A percentile compares a stretch with the other conserved stretches of the same genome.
Evolutionary conservation across 2,329 filamentous ascomycete genomes (phyloP).

Genomic region (Diaporthe helianthi): DNA sequence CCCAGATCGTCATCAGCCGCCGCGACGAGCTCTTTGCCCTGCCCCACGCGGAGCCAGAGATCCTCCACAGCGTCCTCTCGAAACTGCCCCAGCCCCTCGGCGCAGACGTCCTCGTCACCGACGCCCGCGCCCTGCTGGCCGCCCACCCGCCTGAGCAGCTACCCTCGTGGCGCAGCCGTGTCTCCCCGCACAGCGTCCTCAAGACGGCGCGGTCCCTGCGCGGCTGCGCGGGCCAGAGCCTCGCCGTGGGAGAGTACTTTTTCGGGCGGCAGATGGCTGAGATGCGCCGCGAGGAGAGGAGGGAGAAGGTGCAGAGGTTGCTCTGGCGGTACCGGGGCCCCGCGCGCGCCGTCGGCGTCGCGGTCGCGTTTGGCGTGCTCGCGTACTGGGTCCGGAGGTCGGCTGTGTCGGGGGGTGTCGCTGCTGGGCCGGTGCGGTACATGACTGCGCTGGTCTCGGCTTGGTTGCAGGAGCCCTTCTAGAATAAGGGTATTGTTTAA

Average conservation of each 20-base stretch:
- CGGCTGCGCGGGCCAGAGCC: constrained; percentile 59
- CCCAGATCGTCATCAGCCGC: constrained; percentile 82
- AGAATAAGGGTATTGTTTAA: not conserved
- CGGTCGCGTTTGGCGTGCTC: constrained; percentile 70
- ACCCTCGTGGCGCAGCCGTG: constrained; percentile 66
- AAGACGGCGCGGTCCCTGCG: constrained; percentile 75
- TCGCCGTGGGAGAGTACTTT: constrained; percentile 70
- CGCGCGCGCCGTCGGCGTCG: constrained; percentile 65
- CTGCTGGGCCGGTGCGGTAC: constrained; percentile 13
- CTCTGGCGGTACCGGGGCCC: constrained; percentile 72
- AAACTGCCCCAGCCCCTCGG: constrained; percentile 85
- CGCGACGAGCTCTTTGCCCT: constrained; percentile 86
- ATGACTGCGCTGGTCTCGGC: constrained; percentile 37
- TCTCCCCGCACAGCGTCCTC: constrained; percentile 80
- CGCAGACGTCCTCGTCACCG: constrained; percentile 76
- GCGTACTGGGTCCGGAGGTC: constrained; percentile 71
- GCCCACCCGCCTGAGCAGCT: constrained; percentile 76
- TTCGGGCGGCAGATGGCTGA: constrained; percentile 77
- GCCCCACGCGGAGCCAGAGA: constrained; percentile 84
- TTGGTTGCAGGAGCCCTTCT: constrained; percentile 26
- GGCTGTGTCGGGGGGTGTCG: constrained; percentile 37
- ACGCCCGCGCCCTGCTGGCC: constrained; percentile 69
- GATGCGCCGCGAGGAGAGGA: constrained; percentile 69
- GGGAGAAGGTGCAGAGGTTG: constrained; percentile 56
- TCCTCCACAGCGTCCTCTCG: constrained; percentile 86